A percentile compares a stretch with the other conserved stretches of the same genome.
Evolutionary conservation across 2,329 filamentous ascomycete genomes (phyloP).

Genomic region (Neofusicoccum parvum): DNA sequence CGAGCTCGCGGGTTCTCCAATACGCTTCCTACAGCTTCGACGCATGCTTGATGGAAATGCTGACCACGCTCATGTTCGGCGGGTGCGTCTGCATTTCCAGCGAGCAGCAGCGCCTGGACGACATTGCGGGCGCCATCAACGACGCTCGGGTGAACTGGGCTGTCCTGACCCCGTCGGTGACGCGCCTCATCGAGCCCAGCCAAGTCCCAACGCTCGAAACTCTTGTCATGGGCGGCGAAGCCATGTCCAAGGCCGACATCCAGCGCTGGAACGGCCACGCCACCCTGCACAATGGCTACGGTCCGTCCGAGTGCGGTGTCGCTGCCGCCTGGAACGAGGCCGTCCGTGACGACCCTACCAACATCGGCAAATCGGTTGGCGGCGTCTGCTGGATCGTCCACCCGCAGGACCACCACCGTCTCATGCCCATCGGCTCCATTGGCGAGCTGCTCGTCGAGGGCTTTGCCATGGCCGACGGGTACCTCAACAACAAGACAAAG

Average conservation of each 20-base stretch:
- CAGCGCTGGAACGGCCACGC: conserved; percentile 30
- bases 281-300: conserved; percentile 27
- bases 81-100: conserved; percentile 45
- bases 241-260: conserved; percentile 13
- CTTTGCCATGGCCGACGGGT: conserved; percentile 36
- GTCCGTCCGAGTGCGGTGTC: conserved; percentile 35
- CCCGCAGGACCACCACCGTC: conserved; percentile 28
- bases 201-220: conserved; percentile 48
- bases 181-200: conserved; percentile 40
- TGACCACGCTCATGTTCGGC: conserved; percentile 35
- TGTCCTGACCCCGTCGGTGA: conserved; percentile 41
- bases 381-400: conserved; percentile 31
- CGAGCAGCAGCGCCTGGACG: conserved; percentile 43
- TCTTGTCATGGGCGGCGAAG: conserved; percentile 36
- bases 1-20: conserved; percentile 33
- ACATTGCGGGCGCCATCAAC: conserved; percentile 50
- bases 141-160: conserved; percentile 28
- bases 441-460: conserved; percentile 40
- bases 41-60: conserved; percentile 38
- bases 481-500: conserved; percentile 36
- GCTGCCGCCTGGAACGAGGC: conserved; percentile 30
- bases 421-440: conserved; percentile 38
- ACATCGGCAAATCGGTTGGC: background rate
- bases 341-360: conserved; percentile 19
- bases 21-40: conserved; percentile 30